Conservation (phyloP, 352 stramenopile genomes). For the Pythium coloratum region DNA sequence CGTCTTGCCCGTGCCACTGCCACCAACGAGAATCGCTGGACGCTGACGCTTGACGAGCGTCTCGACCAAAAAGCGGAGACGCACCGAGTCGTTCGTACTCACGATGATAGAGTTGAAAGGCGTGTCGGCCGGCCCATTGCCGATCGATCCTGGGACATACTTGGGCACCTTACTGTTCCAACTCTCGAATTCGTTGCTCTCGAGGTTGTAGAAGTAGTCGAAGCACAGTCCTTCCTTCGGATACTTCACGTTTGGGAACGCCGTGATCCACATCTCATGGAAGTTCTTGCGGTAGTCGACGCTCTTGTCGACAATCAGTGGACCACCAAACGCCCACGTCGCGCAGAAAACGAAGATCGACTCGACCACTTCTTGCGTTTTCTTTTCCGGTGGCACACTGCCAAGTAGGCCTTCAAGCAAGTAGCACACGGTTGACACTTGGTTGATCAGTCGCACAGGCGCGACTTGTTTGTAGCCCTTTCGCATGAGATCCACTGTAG, state of each 20-base stretch:
- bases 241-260: constrained; percentile 90
- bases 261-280: constrained; percentile 79
- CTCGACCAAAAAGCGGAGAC: constrained; percentile 94
- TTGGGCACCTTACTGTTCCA: constrained; percentile 94
- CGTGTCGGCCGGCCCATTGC: constrained; percentile 90
- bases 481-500: constrained; percentile 92
- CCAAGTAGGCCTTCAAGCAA: constrained; percentile 93
- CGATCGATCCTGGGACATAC: constrained; percentile 91
- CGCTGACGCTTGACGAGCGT: constrained; percentile 93
- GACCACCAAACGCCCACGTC: constrained; percentile 96
- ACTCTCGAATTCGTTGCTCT: constrained; percentile 90
- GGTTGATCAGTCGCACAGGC: constrained; percentile 93
- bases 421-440: constrained; percentile 96
- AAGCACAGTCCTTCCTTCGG: constrained; percentile 96
- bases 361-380: constrained; percentile 92
- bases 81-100: constrained; percentile 95
- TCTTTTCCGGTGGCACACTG: constrained; percentile 88
- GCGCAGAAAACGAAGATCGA: constrained; percentile 96
- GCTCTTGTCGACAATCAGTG: constrained; percentile 93
- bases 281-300: constrained; percentile 91
- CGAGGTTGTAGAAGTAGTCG: constrained; percentile 97
- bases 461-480: constrained; percentile 96
- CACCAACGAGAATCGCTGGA: constrained; percentile 95
- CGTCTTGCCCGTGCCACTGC: constrained; percentile 96
- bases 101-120: constrained; percentile 97